phyloP scores from a whole-genome alignment of 441 rosid species.

The Populus trichocarpa region DNA sequence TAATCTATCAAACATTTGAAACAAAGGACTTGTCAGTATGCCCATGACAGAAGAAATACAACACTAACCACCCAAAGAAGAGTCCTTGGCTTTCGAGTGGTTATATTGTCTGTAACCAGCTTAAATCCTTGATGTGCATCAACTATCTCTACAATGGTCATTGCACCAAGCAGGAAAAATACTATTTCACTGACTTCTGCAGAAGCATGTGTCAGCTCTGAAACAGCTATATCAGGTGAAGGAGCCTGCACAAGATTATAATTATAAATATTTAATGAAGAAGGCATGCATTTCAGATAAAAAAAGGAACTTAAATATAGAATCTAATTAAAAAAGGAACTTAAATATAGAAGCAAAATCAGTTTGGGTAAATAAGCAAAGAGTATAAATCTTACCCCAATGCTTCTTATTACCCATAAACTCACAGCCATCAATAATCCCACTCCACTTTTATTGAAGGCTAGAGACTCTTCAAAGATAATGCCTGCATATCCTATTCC shows the following conservation, averaged over 20 bases:
- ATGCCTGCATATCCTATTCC: conserved; percentile 83
- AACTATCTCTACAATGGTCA: conserved; percentile 95
- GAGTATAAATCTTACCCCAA: conserved; percentile 57
- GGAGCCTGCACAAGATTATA: conserved; percentile 65
- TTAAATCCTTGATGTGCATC: conserved; percentile 99
- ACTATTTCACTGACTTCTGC: conserved; percentile 95
- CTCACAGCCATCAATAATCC: conserved; percentile 95
- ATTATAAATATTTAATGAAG: background rate
- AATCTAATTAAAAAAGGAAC: background rate
- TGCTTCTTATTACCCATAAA: conserved; percentile 84
- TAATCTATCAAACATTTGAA: background rate
- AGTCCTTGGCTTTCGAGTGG: conserved; percentile 75
- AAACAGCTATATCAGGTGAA: conserved; percentile 80
- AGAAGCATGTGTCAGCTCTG: conserved; percentile 81
- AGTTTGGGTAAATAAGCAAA: background rate
- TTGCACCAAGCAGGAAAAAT: conserved; percentile 94
- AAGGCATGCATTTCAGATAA: background rate
- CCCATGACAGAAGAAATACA: conserved; percentile 17
- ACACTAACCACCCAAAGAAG: conserved; percentile 87
- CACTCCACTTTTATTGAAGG: conserved; percentile 92
- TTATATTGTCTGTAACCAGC: conserved; percentile 91
- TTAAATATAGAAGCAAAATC: background rate
- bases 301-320: background rate
- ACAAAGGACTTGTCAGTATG: conserved; percentile 7
- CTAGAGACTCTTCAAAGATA: conserved; percentile 85